These are phyloP conservation scores for Calocybe indica DNA, from an alignment of 768 basidiomycete genomes.

Conservation along the genomic window DNA sequence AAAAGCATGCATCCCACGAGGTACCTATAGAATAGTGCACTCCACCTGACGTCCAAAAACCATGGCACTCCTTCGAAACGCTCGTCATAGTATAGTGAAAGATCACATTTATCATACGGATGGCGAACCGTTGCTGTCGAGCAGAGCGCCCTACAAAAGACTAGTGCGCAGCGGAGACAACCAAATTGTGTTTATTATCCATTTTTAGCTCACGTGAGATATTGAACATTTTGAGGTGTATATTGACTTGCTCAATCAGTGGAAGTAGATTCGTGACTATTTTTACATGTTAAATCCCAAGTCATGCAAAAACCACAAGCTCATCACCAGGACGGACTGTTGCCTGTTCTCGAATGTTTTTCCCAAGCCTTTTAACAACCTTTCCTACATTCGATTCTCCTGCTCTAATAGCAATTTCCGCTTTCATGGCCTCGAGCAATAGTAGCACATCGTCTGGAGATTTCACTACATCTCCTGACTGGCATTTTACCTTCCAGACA, in stretches of 20 bases:
- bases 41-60: too few relatives aligned
- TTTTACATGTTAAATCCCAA: neutral
- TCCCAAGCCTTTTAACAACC: slow-evolving; percentile 30
- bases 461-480: slow-evolving; percentile 33
- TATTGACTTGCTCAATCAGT: neutral
- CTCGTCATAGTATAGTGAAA: too few relatives aligned
- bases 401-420: slow-evolving; percentile 44
- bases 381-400: slow-evolving; percentile 40
- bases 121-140: too few relatives aligned
- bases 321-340: slow-evolving; percentile 41
- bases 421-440: slow-evolving; percentile 65
- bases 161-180: too few relatives aligned
- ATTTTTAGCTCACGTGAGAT: too few relatives aligned
- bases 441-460: slow-evolving; percentile 37
- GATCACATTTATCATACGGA: too few relatives aligned
- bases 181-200: too few relatives aligned
- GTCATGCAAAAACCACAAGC: slow-evolving; percentile 27
- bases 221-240: too few relatives aligned
- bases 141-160: too few relatives aligned
- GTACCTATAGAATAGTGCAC: too few relatives aligned
- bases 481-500: slow-evolving; percentile 45
- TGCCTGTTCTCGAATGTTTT: slow-evolving; percentile 35
- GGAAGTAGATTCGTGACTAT: neutral
- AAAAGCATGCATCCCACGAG: too few relatives aligned
- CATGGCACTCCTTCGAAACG: too few relatives aligned